Base-by-base conservation (phyloP, 805 yeast species). In the Ogataea trehalophila region DNA sequence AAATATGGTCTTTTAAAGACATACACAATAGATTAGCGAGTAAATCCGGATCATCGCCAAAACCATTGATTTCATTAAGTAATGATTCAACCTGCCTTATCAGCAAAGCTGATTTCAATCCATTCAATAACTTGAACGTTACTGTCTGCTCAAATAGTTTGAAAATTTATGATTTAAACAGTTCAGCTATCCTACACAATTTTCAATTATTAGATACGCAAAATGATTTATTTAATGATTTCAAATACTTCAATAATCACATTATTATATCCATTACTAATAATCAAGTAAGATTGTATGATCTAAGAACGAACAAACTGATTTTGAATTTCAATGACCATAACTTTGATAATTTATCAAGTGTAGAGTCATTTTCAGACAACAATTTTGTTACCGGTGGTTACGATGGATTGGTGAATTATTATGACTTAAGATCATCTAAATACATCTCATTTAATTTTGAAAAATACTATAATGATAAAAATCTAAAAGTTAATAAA, bases 351-450 rank as follows among this genome's bases (percentile, higher is more conserved):
- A 44, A 53, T 11, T 40, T 40, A 23, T 46, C 57, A 34, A 16
- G 51, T 9, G 13, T 23, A 14, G 45, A 33, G 26, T 36, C 47
- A 6, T n/a, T 34, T 15, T 29, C 39, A 1, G 46, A 41, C 35
- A 26, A 20, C 20, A 43, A 47, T 34, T 37, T 55, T 39, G 48
- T 51, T 14, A 51, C 48, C 31, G 58, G 55, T 2, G 58, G 58
- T 15, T 51, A 51, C 39, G 58, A 55, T 37, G 58, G 58, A 4
- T 39, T 49, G 18, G 42, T 55, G 35, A 53, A 51, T 38, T 33
- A 33, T 40, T 55, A 47, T 42, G 57, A 55, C 37, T 43, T 55
- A 34, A 50, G 58, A 16, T 42, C 41, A 6, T 34, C 44, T 23
- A 38, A 43, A 38, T 39, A 48, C 37, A 31, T 53, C 13, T 42